phyloP scores from a whole-genome alignment of 306 rosid genomes.

The Quercus alba region DNA sequence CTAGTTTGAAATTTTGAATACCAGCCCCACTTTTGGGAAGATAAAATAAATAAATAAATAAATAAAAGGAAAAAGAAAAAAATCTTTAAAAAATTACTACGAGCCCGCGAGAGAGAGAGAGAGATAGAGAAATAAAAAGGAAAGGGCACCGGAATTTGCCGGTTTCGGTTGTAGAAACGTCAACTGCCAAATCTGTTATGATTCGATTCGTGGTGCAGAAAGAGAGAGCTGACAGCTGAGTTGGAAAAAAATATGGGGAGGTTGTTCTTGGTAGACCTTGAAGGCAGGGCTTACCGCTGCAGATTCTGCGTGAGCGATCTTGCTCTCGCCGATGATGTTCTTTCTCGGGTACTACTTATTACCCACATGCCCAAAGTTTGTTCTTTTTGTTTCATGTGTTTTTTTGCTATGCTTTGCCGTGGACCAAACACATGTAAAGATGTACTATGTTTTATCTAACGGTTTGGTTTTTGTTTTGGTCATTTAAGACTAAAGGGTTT shows the following conservation, averaged over 20 bases:
- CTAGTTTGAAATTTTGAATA: too few relatives aligned
- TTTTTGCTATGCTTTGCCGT: neutral
- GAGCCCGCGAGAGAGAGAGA: too few relatives aligned
- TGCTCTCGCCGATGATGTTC: constrained; percentile 56
- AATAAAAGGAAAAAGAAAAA: neutral
- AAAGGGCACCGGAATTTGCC: constrained; percentile 1
- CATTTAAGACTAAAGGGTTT: neutral
- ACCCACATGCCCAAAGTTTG: neutral
- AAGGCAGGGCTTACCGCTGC: constrained; percentile 72
- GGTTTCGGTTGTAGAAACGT: constrained; percentile 6
- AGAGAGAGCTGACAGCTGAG: constrained; percentile 2
- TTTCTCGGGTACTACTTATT: constrained; percentile 60
- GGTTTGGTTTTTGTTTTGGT: neutral
- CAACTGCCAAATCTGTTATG: neutral
- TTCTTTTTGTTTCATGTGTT: neutral
- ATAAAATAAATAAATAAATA: neutral
- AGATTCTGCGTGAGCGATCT: constrained; percentile 51
- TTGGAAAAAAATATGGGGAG: constrained; percentile 52
- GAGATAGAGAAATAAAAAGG: neutral
- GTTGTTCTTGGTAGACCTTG: constrained; percentile 64
- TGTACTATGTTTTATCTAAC: too few relatives aligned
- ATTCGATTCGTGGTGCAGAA: neutral
- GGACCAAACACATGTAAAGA: neutral
- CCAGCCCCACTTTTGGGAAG: too few relatives aligned
- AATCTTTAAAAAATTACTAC: too few relatives aligned